Evolutionary conservation across 2,329 filamentous ascomycete species (phyloP).

Genomic region (Pseudogymnoascus sp.): DNA sequence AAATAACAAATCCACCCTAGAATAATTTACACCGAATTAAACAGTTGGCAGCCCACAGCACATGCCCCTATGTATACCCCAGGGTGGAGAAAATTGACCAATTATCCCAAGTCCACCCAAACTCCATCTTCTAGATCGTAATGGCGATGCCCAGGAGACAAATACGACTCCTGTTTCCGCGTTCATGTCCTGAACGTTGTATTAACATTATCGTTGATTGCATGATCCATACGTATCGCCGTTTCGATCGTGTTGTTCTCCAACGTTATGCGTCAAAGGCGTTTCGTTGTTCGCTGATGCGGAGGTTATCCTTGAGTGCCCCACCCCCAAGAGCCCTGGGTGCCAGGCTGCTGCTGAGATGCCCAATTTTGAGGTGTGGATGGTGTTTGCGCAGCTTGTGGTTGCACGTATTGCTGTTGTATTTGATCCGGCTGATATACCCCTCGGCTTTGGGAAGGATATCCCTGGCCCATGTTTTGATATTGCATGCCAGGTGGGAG

Average conservation of each 20-base stretch:
- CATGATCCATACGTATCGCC: constrained; percentile 6
- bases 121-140: constrained; percentile 3
- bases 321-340: constrained; percentile 26
- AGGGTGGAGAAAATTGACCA: background rate
- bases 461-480: constrained; percentile 55
- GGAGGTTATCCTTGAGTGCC: constrained; percentile 16
- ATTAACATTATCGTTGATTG: constrained; percentile 11
- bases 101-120: constrained; percentile 7
- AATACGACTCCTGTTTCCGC: constrained; percentile 6
- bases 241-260: constrained; percentile 2
- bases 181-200: constrained; percentile 7
- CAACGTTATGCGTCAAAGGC: constrained; percentile 7
- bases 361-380: constrained; percentile 28
- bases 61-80: background rate
- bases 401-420: constrained; percentile 61
- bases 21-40: constrained; percentile 10
- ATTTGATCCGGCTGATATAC: constrained; percentile 58
- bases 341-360: constrained; percentile 24
- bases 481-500: constrained; percentile 56
- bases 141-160: background rate
- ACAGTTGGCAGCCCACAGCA: constrained; percentile 1
- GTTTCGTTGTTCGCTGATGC: constrained; percentile 2
- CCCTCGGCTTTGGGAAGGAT: constrained; percentile 47
- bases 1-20: constrained; percentile 8
- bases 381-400: constrained; percentile 38